Percentiles rank a stretch among this genome's conserved stretches.
phyloP scores from a whole-genome alignment of 306 rosid species.

The Bauhinia variegata region DNA sequence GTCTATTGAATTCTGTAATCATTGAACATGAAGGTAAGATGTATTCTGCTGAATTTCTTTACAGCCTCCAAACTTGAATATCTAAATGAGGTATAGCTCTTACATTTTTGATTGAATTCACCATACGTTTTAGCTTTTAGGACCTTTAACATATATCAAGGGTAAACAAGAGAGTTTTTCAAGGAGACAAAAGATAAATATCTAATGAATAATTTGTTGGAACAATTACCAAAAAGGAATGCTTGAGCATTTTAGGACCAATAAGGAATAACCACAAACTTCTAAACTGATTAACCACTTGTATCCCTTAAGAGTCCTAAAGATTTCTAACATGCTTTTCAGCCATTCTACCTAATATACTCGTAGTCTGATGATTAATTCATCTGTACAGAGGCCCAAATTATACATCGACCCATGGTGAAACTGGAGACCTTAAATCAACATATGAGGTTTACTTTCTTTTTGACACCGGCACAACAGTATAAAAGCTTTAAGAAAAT shows the following conservation, averaged over 20 bases:
- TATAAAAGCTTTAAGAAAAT: neutral
- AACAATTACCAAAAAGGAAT: no score
- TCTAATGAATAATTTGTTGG: neutral
- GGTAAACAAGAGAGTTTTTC: constrained; percentile 2
- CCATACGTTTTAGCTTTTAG: neutral
- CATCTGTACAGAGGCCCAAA: neutral
- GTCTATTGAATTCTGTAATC: constrained; percentile 11
- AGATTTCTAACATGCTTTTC: no score
- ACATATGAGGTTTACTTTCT: no score
- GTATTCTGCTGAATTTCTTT: neutral
- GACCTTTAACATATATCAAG: neutral
- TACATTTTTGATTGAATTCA: neutral
- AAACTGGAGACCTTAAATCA: neutral
- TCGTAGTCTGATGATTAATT: constrained; percentile 6
- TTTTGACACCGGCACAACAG: neutral
- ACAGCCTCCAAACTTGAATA: neutral
- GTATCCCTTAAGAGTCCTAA: no score
- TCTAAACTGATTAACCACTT: no score
- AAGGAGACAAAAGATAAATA: neutral
- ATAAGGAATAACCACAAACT: no score
- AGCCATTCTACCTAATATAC: neutral
- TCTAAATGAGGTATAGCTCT: neutral
- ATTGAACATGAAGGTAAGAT: neutral
- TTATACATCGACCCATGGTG: neutral
- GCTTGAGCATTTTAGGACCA: no score